Evolutionary conservation across 2,329 filamentous ascomycete species (phyloP), one percentile per base, ranked within the genome.

Genomic region (Cladophialophora immunda): DNA sequence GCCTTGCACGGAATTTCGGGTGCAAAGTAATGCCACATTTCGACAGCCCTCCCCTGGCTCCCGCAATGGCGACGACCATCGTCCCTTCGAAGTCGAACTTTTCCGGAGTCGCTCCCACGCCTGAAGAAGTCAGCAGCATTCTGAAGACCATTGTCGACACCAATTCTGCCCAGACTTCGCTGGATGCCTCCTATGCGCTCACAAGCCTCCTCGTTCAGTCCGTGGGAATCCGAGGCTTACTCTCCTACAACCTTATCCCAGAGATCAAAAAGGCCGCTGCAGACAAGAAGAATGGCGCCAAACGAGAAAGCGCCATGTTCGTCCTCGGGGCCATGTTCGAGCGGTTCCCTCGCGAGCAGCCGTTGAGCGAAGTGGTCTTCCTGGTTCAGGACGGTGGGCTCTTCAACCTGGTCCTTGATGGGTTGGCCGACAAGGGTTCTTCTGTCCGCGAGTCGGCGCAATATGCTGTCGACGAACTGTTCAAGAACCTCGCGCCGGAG

Each of bases 261-360:
- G 85, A 87, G 70, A 84, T 90, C 74, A 87, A 87, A 76, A 91
- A 97, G 85, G 92, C 92, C 41, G 93, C 94, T 3, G 82, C 85
- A 73, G 93, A 98, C 82, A 99, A 98, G 89, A 99, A 99, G 85
- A 94, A 90, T 79, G 91, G 90, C 17, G 86, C 90, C 45, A 88
- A 87, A 73, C 87, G 94, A 74, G 95, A 99, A 82, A 93, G 93
- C 76, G 91, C 94, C 71, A 96, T 98, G 88, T 96, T 97, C 79
- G 90, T 97, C 50, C 86, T 98, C 27, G 95, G 96, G 65, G 94
- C 96, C 62, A 84, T 99, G 55, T 94, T 98, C 75, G 95, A 99
- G 84, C 89, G 91, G 47, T 91, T 98, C 76, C 92, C 93, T 54
- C 83, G 88, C 55, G 87, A 89, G 72, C 90, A 95, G 76, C 90